These are phyloP conservation scores for Kazachstania kunashirensis DNA, from an alignment of 805 yeast genomes.

Conservation along the genomic window DNA sequence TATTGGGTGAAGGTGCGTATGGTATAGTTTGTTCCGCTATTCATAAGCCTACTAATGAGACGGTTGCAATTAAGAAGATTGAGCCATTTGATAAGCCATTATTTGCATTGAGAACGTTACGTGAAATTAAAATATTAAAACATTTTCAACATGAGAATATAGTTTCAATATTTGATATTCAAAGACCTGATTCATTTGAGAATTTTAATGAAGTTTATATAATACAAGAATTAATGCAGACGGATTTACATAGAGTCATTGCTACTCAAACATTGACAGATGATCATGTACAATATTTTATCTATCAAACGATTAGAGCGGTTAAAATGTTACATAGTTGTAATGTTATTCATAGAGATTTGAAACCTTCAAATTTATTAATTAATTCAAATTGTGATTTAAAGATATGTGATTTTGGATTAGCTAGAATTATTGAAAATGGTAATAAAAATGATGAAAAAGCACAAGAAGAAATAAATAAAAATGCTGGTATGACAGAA, in stretches of 20 bases:
- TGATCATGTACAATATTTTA: slow-evolving; percentile 88
- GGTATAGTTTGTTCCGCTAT: slow-evolving; percentile 88
- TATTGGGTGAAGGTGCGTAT: slow-evolving; percentile 94
- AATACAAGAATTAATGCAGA: slow-evolving; percentile 81
- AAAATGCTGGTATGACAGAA: slow-evolving; percentile 59
- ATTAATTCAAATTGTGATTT: slow-evolving; percentile 89
- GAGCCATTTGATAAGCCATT: slow-evolving; percentile 84
- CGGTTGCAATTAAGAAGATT: slow-evolving; percentile 92
- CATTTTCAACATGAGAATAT: slow-evolving; percentile 93
- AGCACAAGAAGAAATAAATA: slow-evolving; percentile 23
- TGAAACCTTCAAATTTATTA: slow-evolving; percentile 81
- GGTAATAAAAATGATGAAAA: slow-evolving; percentile 5
- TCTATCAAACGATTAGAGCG: slow-evolving; percentile 85
- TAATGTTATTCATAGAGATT: slow-evolving; percentile 87
- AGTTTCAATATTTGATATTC: slow-evolving; percentile 80
- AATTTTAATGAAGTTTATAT: slow-evolving; percentile 79
- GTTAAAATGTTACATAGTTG: slow-evolving; percentile 86
- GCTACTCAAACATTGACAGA: slow-evolving; percentile 75
- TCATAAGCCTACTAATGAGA: slow-evolving; percentile 75
- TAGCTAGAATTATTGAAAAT: slow-evolving; percentile 45
- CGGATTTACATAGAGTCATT: slow-evolving; percentile 75
- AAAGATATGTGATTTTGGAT: slow-evolving; percentile 89
- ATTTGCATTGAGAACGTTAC: slow-evolving; percentile 78
- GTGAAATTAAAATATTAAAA: slow-evolving; percentile 80
- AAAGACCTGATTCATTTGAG: slow-evolving; percentile 68